Conservation (phyloP, 192 early-diverging fungal genomes). For the Phlyctochytrium planicorne region DNA sequence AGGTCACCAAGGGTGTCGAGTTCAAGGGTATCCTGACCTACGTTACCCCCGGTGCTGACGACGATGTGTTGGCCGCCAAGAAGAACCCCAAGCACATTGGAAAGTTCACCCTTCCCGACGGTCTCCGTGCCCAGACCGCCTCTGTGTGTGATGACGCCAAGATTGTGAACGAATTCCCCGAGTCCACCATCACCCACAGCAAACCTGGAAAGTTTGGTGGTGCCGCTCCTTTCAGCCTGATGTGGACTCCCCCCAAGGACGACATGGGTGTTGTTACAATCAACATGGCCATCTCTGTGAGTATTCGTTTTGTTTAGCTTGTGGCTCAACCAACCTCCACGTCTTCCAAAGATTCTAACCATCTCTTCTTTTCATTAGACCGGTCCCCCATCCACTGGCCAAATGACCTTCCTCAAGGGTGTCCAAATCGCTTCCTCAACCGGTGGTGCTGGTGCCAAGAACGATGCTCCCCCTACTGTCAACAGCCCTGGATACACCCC, state of each 20-base stretch:
- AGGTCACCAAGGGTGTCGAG: neutral
- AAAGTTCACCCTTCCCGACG: slow-evolving; percentile 12
- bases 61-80: slow-evolving; percentile 6
- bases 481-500: neutral
- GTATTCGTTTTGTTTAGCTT: too few species aligned
- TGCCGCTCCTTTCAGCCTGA: neutral
- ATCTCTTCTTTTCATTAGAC: neutral
- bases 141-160: slow-evolving; percentile 23
- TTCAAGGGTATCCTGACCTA: slow-evolving; percentile 33
- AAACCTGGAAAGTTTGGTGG: neutral
- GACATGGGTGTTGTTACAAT: slow-evolving; percentile 12
- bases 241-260: slow-evolving; percentile 18
- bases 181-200: slow-evolving; percentile 35
- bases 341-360: neutral
- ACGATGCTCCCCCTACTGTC: neutral
- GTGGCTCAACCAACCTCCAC: neutral
- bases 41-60: slow-evolving; percentile 28
- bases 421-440: neutral
- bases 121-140: slow-evolving; percentile 40
- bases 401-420: neutral
- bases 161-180: slow-evolving; percentile 27
- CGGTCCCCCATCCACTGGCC: neutral
- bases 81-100: slow-evolving; percentile 9
- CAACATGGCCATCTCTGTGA: slow-evolving; percentile 17
- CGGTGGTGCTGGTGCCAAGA: neutral